Evolutionary conservation across 768 basidiomycete genomes (phyloP).

Genomic region (Lentinus tigrinus): DNA sequence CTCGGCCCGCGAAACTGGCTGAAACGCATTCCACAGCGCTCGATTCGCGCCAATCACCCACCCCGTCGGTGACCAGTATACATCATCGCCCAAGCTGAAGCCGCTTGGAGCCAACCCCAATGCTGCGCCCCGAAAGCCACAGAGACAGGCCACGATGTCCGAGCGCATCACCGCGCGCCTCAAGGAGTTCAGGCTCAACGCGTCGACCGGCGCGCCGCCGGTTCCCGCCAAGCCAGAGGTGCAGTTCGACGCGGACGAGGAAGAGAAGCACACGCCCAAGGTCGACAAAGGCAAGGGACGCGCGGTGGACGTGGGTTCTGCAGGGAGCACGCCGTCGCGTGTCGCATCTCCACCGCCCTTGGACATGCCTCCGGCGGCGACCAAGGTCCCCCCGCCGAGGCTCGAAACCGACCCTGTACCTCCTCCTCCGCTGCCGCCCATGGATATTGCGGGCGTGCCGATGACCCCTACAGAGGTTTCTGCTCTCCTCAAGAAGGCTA

Average conservation of each 20-base stretch:
- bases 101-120: conserved; percentile 47
- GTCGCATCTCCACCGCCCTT: conserved; percentile 58
- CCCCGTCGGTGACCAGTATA: conserved; percentile 65
- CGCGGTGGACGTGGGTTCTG: conserved; percentile 42
- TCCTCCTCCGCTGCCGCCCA: conserved; percentile 46
- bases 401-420: conserved; percentile 36
- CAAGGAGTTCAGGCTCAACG: conserved; percentile 70
- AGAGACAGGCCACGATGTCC: conserved; percentile 75
- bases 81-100: conserved; percentile 68
- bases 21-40: conserved; percentile 46
- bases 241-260: conserved; percentile 31
- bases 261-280: conserved; percentile 41
- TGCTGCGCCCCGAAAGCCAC: conserved; percentile 45
- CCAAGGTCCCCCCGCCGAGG: conserved; percentile 13
- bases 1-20: background rate
- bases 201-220: conserved; percentile 19
- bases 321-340: conserved; percentile 29
- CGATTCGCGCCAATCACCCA: conserved; percentile 80
- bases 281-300: conserved; percentile 86
- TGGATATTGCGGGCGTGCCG: conserved; percentile 75
- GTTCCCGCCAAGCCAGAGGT: conserved; percentile 20
- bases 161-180: conserved; percentile 85
- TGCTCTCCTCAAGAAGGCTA: conserved; percentile 67
- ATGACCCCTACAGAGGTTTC: conserved; percentile 66
- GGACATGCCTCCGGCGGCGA: conserved; percentile 51